These are phyloP conservation scores for Stemphylium vesicarium DNA, from an alignment of 2,329 filamentous ascomycete species.

Conservation along the genomic window DNA sequence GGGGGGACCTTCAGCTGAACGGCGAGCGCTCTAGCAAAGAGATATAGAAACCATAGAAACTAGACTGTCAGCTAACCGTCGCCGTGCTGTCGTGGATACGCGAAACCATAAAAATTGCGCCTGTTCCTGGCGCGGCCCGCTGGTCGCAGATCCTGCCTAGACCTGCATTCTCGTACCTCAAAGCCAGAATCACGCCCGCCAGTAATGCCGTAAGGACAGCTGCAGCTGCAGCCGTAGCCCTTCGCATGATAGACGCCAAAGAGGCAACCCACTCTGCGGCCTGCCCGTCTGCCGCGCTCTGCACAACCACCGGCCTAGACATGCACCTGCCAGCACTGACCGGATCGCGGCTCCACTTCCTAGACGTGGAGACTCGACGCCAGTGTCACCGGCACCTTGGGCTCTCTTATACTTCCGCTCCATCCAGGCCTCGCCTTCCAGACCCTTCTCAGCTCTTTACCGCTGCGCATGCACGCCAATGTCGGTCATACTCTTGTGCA, in stretches of 20 bases:
- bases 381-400: background rate
- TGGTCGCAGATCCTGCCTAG: conserved; percentile 19
- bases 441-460: background rate
- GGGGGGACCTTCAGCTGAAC: background rate
- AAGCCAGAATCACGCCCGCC: no score
- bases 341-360: conserved; percentile 5
- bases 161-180: conserved; percentile 1
- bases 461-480: no score
- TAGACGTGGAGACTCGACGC: background rate
- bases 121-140: conserved; percentile 27
- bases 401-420: background rate
- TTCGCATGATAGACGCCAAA: conserved; percentile 10
- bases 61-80: background rate
- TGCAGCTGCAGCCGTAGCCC: no score
- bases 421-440: background rate
- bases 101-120: conserved; percentile 19
- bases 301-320: background rate
- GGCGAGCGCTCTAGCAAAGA: background rate
- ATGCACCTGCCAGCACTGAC: conserved; percentile 3
- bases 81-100: conserved; percentile 8
- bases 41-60: no score
- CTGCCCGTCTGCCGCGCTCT: conserved; percentile 9
- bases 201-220: background rate
- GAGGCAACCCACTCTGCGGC: conserved; percentile 9
- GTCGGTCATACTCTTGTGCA: no score